These are phyloP conservation scores for Choanephora cucurbitarum DNA, from an alignment of 371 early-diverging fungal genomes.

Conservation along the genomic window DNA sequence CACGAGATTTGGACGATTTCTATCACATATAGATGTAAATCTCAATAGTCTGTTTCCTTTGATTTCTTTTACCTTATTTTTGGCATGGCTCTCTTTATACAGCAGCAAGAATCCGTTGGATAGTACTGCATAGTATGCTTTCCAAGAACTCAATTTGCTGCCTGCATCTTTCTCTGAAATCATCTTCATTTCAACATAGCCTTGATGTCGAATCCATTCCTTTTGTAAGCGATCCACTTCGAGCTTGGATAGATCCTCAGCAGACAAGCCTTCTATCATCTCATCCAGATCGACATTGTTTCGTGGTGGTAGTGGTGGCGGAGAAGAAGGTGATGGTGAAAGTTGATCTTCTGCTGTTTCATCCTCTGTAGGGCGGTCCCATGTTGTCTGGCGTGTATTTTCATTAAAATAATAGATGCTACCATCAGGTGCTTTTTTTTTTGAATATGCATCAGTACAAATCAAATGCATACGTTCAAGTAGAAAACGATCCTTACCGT, in stretches of 20 bases:
- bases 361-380: constrained; percentile 32
- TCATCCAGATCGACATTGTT: constrained; percentile 3
- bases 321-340: no score
- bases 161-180: constrained; percentile 47
- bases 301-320: neutral
- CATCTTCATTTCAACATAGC: constrained; percentile 54
- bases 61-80: constrained; percentile 32
- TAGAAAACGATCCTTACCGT: no score
- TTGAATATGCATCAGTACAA: neutral
- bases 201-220: constrained; percentile 41
- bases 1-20: constrained; percentile 26
- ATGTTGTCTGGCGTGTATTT: constrained; percentile 49
- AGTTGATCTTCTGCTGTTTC: neutral
- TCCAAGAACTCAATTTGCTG: constrained; percentile 42
- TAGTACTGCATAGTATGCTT: constrained; percentile 46
- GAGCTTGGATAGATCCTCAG: constrained; percentile 28
- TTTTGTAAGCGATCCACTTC: constrained; percentile 39
- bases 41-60: neutral
- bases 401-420: constrained; percentile 56
- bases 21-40: constrained; percentile 9
- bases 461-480: no score
- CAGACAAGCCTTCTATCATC: constrained; percentile 11
- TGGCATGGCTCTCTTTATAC: constrained; percentile 43
- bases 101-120: constrained; percentile 45
- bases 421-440: constrained; percentile 40